Conservation (phyloP, 1,139 yeast species). For the Lipomyces yarrowii region DNA sequence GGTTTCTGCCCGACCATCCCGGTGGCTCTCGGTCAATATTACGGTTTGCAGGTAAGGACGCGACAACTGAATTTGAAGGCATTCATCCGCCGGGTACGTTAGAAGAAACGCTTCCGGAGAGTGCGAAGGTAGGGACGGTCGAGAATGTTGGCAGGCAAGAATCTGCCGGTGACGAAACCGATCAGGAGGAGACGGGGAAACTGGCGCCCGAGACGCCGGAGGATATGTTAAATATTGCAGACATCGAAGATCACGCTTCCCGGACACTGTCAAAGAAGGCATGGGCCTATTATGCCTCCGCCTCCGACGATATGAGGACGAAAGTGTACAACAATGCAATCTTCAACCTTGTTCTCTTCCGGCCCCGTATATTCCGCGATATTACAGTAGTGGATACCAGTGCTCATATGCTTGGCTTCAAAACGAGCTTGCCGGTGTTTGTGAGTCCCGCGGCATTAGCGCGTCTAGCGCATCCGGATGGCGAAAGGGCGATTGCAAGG, state of each 20-base stretch:
- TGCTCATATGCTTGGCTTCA: constrained; percentile 52
- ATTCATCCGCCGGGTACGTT: constrained; percentile 49
- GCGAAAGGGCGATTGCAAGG: constrained; percentile 75
- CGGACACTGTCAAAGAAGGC: constrained; percentile 53
- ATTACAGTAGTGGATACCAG: constrained; percentile 46
- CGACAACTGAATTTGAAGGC: constrained; percentile 58
- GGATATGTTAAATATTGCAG: constrained; percentile 53
- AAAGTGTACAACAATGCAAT: constrained; percentile 53
- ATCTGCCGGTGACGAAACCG: not conserved
- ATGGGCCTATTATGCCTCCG: constrained; percentile 61
- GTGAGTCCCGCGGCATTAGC: constrained; percentile 82
- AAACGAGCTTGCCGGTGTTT: constrained; percentile 67
- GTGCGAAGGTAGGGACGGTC: constrained; percentile 48
- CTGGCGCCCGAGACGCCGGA: constrained; percentile 20
- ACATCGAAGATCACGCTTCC: constrained; percentile 57
- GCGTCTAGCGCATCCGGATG: constrained; percentile 67
- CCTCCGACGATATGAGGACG: constrained; percentile 57
- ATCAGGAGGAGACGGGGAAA: not conserved
- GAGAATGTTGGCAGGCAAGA: not conserved
- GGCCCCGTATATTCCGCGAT: constrained; percentile 54
- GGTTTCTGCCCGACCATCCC: constrained; percentile 53
- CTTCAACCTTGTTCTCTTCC: constrained; percentile 50
- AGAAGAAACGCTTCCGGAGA: constrained; percentile 33
- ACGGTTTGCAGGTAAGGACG: constrained; percentile 58
- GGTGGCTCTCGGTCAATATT: constrained; percentile 57